These are phyloP conservation scores for Saccharomycopsis javanensis DNA, from an alignment of 805 yeast species.

Conservation along the genomic window DNA sequence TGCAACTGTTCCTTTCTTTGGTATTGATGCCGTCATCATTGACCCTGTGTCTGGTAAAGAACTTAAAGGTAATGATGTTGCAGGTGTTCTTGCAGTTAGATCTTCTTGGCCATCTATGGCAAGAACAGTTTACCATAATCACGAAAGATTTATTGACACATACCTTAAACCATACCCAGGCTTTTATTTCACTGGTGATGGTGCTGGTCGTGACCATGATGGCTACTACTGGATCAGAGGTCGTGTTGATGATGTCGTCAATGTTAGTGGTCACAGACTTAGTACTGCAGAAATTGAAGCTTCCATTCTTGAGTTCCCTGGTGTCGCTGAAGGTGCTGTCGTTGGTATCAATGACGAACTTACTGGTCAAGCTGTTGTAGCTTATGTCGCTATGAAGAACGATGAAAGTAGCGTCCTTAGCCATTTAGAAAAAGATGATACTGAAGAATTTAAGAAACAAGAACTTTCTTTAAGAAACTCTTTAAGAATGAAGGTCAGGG, in stretches of 20 bases:
- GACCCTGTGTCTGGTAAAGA: conserved; percentile 91
- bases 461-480: conserved; percentile 44
- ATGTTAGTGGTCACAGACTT: conserved; percentile 94
- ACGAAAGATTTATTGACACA: conserved; percentile 78
- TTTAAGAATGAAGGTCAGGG: conserved; percentile 79
- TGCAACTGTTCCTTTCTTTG: conserved; percentile 94
- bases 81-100: conserved; percentile 89
- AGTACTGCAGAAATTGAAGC: conserved; percentile 99
- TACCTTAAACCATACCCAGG: conserved; percentile 91
- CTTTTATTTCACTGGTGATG: conserved; percentile 94
- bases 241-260: conserved; percentile 96
- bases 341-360: conserved; percentile 91
- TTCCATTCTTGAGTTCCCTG: conserved; percentile 66
- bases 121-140: conserved; percentile 87
- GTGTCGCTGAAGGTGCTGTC: conserved; percentile 92
- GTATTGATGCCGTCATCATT: conserved; percentile 80
- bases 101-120: conserved; percentile 99
- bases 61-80: conserved; percentile 78
- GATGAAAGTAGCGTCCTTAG: not conserved
- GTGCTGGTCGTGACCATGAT: conserved; percentile 94
- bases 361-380: conserved; percentile 96
- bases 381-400: conserved; percentile 74
- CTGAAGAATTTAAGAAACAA: conserved; percentile 25
- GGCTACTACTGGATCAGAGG: conserved; percentile 98
- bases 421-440: conserved; percentile 26